Percentiles rank a stretch among this genome's conserved stretches.
Evolutionary conservation across 1,139 yeast genomes (phyloP).

Genomic region (Taphrina communis): DNA sequence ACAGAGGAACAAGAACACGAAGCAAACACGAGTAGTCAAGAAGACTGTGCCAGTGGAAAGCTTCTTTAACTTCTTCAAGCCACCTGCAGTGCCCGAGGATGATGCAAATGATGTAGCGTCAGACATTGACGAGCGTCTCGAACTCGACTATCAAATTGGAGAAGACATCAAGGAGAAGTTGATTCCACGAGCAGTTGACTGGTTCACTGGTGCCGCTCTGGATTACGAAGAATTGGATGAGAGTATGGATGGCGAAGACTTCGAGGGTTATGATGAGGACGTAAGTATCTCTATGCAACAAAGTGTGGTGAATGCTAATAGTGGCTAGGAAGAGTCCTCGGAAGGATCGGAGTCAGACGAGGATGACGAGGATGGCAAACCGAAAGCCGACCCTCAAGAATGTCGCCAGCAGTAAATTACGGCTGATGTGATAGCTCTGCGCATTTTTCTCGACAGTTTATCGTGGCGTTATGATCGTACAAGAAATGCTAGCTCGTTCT

Average conservation of each 20-base stretch:
- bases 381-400: slow-evolving; percentile 77
- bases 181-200: slow-evolving; percentile 94
- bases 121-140: slow-evolving; percentile 78
- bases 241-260: slow-evolving; percentile 61
- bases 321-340: slow-evolving; percentile 58
- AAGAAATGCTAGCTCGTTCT: no score
- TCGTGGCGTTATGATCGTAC: background rate
- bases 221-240: slow-evolving; percentile 57
- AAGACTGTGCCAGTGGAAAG: slow-evolving; percentile 91
- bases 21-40: slow-evolving; percentile 95
- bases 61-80: slow-evolving; percentile 92
- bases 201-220: slow-evolving; percentile 98
- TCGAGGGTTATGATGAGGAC: slow-evolving; percentile 61
- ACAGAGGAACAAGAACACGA: slow-evolving; percentile 96
- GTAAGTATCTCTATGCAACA: slow-evolving; percentile 54
- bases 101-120: slow-evolving; percentile 58
- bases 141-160: slow-evolving; percentile 92
- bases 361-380: slow-evolving; percentile 51
- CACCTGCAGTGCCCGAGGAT: slow-evolving; percentile 77
- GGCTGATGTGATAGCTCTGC: background rate
- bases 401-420: slow-evolving; percentile 69
- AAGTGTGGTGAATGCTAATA: slow-evolving; percentile 58
- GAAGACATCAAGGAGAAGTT: slow-evolving; percentile 95
- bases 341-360: slow-evolving; percentile 51
- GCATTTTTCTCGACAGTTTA: background rate